Evolutionary conservation across 805 yeast genomes (phyloP), one percentile per base, ranked within the genome.

Genomic region (Candida peoriensis): DNA sequence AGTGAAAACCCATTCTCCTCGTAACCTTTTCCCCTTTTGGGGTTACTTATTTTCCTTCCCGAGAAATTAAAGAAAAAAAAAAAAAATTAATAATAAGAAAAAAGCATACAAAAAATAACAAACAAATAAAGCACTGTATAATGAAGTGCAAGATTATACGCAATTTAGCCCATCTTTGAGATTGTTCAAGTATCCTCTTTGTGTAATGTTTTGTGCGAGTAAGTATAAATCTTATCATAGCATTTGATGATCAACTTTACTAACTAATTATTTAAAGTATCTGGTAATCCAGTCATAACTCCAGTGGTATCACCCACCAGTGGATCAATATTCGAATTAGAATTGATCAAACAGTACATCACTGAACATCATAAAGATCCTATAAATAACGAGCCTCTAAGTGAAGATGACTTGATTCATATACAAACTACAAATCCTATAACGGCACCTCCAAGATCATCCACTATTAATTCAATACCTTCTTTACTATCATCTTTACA

Each of bases 221-320:
- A 26, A 28, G 42, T 38, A 11, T 12, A 28, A 8, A 28, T 11
- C 19, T 3, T 6, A 10, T 8, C 14, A 10, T 17, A 8, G 14
- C 16, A 28, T 23, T 16, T 16, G 21, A 14, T 11, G 11, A 13
- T 15, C 13, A 4, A 30, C 36, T 23, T 16, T 29, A 35, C 37
- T 42, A 39, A 37, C 36, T 8, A 13, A 14, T n/a, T 16, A 10
- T n/a, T 9, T 21, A 14, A 28, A 54, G 70, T 84, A 17, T 81
- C 95, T 10, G 96, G 96, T 9, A 75, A 77, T 41, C 74, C 72
- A 0, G 74, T 88, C 6, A 56, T 51, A n/a, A 65, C 65, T 24
- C 90, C 97, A 0, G 96, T 85, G 8, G 61, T 89, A 2, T 86
- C 95, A 0, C 77, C 80, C 4, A 74, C 63, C 41, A 78, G 88